A percentile compares a stretch with the other conserved stretches of the same genome.
phyloP scores from a whole-genome alignment of 208 protist genomes.

The Plasmodiophora brassicae region DNA sequence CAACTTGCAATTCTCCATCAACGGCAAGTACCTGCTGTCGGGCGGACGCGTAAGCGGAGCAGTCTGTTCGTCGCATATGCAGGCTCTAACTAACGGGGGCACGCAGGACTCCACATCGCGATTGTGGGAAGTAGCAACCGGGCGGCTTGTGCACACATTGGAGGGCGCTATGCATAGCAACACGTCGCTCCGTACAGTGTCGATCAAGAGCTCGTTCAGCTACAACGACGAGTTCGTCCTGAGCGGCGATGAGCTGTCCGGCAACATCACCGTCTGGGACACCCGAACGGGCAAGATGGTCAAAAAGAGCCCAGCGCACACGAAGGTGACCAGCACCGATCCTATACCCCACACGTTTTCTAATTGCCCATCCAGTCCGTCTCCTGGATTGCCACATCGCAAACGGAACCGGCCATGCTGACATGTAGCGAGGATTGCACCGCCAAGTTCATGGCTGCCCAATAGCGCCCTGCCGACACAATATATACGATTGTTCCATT shows the following conservation, averaged over 20 bases:
- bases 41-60: background rate
- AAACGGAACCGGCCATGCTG: background rate
- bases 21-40: background rate
- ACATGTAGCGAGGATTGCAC: conserved; percentile 20
- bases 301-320: background rate
- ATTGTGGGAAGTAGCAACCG: conserved; percentile 8
- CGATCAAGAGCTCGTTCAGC: conserved; percentile 12
- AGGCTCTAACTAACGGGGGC: no score
- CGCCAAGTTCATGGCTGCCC: background rate
- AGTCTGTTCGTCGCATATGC: no score
- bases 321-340: conserved; percentile 14
- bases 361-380: background rate
- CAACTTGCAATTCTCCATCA: conserved; percentile 13
- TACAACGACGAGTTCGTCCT: conserved; percentile 28
- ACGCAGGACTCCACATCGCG: conserved; percentile 13
- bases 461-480: no score
- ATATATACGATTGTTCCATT: background rate
- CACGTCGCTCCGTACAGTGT: background rate
- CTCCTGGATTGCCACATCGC: background rate
- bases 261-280: conserved; percentile 19
- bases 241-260: conserved; percentile 22
- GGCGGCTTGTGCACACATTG: background rate
- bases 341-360: background rate
- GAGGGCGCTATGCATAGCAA: background rate
- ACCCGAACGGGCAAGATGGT: background rate